These are phyloP conservation scores for Pseudogymnoascus sp. DNA, from an alignment of 2,329 filamentous ascomycete genomes.

Conservation along the genomic window DNA sequence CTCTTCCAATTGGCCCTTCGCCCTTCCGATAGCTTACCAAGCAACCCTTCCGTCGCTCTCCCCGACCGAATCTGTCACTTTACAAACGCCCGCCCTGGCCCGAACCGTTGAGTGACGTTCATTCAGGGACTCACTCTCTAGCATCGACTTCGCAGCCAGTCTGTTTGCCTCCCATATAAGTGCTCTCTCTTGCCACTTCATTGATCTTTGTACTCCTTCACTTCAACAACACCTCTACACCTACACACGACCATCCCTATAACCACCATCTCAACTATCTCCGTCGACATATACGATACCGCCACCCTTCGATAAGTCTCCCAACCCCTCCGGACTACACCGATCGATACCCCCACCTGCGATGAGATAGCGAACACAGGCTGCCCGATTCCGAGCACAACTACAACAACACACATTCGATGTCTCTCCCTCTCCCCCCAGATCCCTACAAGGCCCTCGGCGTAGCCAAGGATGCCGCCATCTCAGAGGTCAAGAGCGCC, in stretches of 20 bases:
- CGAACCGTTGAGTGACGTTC: constrained; percentile 10
- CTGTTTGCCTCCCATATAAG: constrained; percentile 10
- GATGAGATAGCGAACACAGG: constrained; percentile 2
- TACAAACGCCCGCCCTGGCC: constrained; percentile 4
- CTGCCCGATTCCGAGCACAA: constrained; percentile 6
- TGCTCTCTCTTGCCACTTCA: neutral
- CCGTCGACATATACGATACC: constrained; percentile 1
- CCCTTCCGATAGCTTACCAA: neutral
- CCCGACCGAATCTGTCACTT: constrained; percentile 8
- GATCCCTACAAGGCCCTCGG: constrained; percentile 79
- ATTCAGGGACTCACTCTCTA: constrained; percentile 1
- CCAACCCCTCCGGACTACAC: neutral
- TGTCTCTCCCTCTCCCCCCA: constrained; percentile 25
- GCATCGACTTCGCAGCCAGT: neutral
- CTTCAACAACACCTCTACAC: constrained; percentile 2
- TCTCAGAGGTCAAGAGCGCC: constrained; percentile 67
- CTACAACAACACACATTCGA: constrained; percentile 14
- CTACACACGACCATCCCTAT: constrained; percentile 1
- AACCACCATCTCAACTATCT: neutral
- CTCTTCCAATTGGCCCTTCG: neutral
- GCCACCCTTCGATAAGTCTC: neutral
- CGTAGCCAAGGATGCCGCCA: constrained; percentile 63
- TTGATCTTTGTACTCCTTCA: neutral
- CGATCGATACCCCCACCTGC: neutral
- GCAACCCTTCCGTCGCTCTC: constrained; percentile 7